phyloP scores from a whole-genome alignment of 495 filamentous ascomycete genomes.

The Penicillium egyptiacum region DNA sequence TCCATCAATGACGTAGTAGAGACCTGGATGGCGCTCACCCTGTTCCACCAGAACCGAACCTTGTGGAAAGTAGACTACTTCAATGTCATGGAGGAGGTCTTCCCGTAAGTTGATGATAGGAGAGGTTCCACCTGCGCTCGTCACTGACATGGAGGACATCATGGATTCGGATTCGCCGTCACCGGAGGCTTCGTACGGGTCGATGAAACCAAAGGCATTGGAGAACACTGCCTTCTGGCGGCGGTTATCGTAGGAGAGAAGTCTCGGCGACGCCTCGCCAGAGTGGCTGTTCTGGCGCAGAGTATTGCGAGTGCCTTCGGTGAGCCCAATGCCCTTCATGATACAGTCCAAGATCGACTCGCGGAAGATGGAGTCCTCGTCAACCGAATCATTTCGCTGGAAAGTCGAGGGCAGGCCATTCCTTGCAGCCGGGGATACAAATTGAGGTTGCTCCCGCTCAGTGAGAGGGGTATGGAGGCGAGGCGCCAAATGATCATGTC shows the following conservation, averaged over 20 bases:
- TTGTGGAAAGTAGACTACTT: constrained; percentile 96
- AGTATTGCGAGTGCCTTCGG: constrained; percentile 57
- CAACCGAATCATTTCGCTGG: constrained; percentile 70
- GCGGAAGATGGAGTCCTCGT: constrained; percentile 85
- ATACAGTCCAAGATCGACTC: constrained; percentile 93
- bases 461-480: constrained; percentile 56
- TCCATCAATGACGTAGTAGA: constrained; percentile 98
- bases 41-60: constrained; percentile 96
- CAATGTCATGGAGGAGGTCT: constrained; percentile 87
- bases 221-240: constrained; percentile 79
- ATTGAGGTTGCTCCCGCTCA: constrained; percentile 56
- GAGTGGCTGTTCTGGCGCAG: constrained; percentile 63
- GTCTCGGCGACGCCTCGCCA: constrained; percentile 76
- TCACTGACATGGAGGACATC: constrained; percentile 66
- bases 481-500: constrained; percentile 34
- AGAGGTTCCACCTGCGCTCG: constrained; percentile 52
- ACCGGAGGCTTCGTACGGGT: constrained; percentile 76
- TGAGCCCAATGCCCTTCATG: constrained; percentile 89
- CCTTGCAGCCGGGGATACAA: constrained; percentile 44
- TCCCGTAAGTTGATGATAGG: constrained; percentile 60
- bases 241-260: constrained; percentile 82
- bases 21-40: constrained; percentile 88
- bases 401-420: constrained; percentile 44
- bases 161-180: constrained; percentile 89
- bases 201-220: constrained; percentile 94